These are phyloP conservation scores for Suillus clintonianus DNA, from an alignment of 768 basidiomycete genomes.

Conservation along the genomic window DNA sequence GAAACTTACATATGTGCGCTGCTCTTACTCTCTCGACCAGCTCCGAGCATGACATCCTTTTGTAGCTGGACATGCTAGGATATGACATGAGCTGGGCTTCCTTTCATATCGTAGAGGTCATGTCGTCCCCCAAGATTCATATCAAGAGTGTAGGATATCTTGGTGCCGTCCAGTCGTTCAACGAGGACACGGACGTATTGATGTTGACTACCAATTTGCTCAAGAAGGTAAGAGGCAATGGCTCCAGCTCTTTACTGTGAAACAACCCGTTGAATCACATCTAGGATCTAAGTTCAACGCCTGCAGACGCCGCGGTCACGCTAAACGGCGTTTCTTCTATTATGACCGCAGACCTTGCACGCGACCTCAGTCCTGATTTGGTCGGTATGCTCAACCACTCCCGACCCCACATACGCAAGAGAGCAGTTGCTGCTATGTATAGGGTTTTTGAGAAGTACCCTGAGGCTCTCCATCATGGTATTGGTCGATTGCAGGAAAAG, in stretches of 20 bases:
- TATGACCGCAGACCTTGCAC: conserved; percentile 84
- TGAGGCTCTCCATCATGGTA: conserved; percentile 66
- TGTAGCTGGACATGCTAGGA: conserved; percentile 94
- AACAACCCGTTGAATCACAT: conserved; percentile 9
- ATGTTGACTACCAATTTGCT: conserved; percentile 95
- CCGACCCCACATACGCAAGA: conserved; percentile 83
- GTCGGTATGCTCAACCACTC: conserved; percentile 89
- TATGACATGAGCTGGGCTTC: conserved; percentile 96
- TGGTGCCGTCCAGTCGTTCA: conserved; percentile 88
- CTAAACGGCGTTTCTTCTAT: conserved; percentile 85
- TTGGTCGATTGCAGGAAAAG: conserved; percentile 74
- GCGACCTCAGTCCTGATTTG: conserved; percentile 86
- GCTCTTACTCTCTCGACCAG: not conserved
- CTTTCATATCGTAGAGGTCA: conserved; percentile 96
- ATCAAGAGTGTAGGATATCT: conserved; percentile 96
- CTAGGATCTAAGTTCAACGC: conserved; percentile 80
- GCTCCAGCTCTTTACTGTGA: not conserved
- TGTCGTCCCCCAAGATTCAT: conserved; percentile 91
- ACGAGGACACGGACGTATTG: conserved; percentile 92
- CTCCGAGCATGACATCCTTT: conserved; percentile 14
- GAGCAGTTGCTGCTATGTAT: conserved; percentile 83
- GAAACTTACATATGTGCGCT: conserved; percentile 92
- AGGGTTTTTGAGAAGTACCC: conserved; percentile 83
- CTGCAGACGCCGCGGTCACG: conserved; percentile 73
- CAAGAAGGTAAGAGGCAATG: conserved; percentile 71